Conservation (phyloP, 148 eudicot species). For the Drosera capensis region DNA sequence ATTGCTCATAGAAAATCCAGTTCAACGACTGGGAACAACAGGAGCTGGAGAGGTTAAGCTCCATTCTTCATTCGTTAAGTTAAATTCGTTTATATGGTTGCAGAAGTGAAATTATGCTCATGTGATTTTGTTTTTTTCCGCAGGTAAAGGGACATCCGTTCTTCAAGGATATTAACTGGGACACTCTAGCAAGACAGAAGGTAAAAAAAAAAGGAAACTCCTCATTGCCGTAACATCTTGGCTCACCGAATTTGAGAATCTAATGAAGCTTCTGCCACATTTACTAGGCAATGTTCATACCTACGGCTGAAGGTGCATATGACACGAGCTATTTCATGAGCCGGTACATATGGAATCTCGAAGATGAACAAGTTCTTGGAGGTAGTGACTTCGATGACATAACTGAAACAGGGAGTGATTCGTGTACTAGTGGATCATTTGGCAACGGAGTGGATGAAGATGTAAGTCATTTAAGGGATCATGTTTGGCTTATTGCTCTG, state of each 20-base stretch:
- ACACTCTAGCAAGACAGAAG: constrained; percentile 93
- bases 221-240: not conserved
- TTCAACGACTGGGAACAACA: constrained; percentile 89
- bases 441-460: constrained; percentile 77
- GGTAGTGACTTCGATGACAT: constrained; percentile 83
- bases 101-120: constrained; percentile 4
- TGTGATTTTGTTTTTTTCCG: constrained; percentile 5
- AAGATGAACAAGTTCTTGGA: constrained; percentile 68
- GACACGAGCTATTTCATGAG: constrained; percentile 99
- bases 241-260: constrained; percentile 2
- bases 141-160: constrained; percentile 79
- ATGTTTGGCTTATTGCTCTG: not conserved
- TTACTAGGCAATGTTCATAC: constrained; percentile 88
- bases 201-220: constrained; percentile 12
- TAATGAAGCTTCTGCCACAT: constrained; percentile 3
- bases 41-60: constrained; percentile 70
- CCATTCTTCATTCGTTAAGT: constrained; percentile 4
- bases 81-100: not conserved
- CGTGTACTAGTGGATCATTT: constrained; percentile 66
- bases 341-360: constrained; percentile 95
- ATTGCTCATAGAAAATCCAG: constrained; percentile 80
- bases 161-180: constrained; percentile 83
- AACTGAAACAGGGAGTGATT: constrained; percentile 61
- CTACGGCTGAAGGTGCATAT: constrained; percentile 61
- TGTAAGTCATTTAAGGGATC: constrained; percentile 26